Conservation (phyloP, 2,329 filamentous ascomycete genomes). For the Venturia oleaginea region DNA sequence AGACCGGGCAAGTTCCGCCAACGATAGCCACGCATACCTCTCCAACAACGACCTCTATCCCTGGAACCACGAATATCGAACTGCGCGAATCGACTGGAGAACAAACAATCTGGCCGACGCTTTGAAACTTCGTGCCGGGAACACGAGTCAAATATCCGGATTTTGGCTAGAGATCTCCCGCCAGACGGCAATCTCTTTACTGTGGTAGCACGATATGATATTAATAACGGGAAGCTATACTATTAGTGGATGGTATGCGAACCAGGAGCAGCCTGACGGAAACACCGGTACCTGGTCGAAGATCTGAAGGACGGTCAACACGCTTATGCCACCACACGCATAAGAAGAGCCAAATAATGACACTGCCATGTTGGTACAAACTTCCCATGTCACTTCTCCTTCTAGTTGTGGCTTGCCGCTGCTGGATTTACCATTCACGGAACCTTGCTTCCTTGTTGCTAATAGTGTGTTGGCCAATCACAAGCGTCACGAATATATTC, state of each 20-base stretch:
- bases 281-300: background rate
- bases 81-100: too few relatives aligned
- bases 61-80: too few relatives aligned
- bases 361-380: background rate
- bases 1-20: too few relatives aligned
- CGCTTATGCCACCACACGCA: background rate
- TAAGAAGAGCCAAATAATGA: background rate
- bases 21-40: too few relatives aligned
- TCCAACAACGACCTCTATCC: too few relatives aligned
- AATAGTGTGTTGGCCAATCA: background rate
- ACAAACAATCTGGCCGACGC: too few relatives aligned
- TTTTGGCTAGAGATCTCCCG: background rate
- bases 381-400: background rate
- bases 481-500: background rate
- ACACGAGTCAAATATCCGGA: background rate
- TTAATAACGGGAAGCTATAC: background rate
- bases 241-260: background rate
- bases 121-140: too few relatives aligned
- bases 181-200: background rate
- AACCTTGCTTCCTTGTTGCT: background rate
- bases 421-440: background rate
- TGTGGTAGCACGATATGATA: background rate
- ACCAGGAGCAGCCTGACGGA: background rate
- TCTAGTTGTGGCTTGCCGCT: background rate
- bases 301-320: background rate